A percentile compares a stretch with the other conserved stretches of the same genome.
Evolutionary conservation across 345 rosid genomes (phyloP).

Genomic region (Mallotus nudiflorus): DNA sequence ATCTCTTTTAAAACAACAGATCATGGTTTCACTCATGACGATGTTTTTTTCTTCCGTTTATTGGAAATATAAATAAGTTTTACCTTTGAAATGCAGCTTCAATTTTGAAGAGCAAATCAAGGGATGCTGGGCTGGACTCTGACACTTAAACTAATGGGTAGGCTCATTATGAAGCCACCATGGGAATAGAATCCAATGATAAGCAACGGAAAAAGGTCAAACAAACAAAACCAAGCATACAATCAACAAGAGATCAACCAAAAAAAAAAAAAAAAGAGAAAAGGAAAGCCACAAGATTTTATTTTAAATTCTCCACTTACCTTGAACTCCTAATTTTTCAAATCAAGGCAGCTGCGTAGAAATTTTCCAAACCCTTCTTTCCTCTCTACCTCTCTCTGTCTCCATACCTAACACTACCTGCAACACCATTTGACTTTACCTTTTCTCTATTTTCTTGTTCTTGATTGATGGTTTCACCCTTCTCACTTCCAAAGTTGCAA

Average conservation of each 20-base stretch:
- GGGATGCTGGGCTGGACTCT: no score
- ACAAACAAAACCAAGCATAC: no score
- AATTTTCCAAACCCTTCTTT: background rate
- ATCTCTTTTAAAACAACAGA: no score
- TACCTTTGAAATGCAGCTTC: no score
- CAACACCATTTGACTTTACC: constrained; percentile 4
- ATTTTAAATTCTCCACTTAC: background rate
- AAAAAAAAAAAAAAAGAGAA: no score
- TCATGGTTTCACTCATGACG: no score
- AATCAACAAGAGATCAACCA: no score
- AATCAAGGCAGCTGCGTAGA: constrained; percentile 4
- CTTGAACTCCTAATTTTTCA: background rate
- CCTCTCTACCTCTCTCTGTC: background rate
- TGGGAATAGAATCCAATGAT: background rate
- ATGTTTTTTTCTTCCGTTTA: no score
- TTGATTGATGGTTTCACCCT: background rate
- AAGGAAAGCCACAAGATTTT: background rate
- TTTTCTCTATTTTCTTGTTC: background rate
- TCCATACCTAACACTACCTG: background rate
- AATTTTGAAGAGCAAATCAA: no score
- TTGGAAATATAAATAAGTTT: no score
- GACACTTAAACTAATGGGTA: background rate
- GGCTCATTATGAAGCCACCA: background rate
- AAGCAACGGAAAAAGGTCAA: background rate
- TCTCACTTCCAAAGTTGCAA: background rate